These are phyloP conservation scores for Eucalyptus pauciflora DNA, from an alignment of 345 rosid genomes.

Conservation along the genomic window DNA sequence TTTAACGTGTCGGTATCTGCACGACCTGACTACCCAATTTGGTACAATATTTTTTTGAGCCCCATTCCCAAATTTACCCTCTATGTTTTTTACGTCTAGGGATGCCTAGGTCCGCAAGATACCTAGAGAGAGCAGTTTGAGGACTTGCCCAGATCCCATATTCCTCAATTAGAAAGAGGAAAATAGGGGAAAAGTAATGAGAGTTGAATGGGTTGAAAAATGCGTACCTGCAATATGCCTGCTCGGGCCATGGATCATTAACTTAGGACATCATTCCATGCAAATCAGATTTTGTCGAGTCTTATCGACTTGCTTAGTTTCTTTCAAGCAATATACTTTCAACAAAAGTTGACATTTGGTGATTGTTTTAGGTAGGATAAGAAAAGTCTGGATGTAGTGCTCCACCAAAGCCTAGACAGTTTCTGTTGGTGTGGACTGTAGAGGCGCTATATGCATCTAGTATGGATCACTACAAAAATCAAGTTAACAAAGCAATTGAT, in stretches of 20 bases:
- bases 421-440: background rate
- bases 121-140: no score
- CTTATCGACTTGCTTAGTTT: background rate
- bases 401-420: background rate
- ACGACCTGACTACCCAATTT: fast-evolving
- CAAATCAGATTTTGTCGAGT: background rate
- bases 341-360: background rate
- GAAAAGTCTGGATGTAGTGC: background rate
- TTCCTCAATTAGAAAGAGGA: background rate
- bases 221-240: background rate
- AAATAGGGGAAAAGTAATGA: background rate
- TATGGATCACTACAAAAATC: no score
- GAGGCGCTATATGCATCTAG: no score
- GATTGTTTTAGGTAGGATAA: background rate
- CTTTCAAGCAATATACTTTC: background rate
- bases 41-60: no score
- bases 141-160: no score
- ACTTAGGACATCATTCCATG: background rate
- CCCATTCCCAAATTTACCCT: no score
- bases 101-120: no score
- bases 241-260: background rate
- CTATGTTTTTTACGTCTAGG: no score
- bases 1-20: no score
- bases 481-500: background rate
- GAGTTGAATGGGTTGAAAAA: background rate